A percentile compares a stretch with the other conserved stretches of the same genome.
Evolutionary conservation across 208 protist genomes (phyloP).

Genomic region (Trypanosoma cruzi): DNA sequence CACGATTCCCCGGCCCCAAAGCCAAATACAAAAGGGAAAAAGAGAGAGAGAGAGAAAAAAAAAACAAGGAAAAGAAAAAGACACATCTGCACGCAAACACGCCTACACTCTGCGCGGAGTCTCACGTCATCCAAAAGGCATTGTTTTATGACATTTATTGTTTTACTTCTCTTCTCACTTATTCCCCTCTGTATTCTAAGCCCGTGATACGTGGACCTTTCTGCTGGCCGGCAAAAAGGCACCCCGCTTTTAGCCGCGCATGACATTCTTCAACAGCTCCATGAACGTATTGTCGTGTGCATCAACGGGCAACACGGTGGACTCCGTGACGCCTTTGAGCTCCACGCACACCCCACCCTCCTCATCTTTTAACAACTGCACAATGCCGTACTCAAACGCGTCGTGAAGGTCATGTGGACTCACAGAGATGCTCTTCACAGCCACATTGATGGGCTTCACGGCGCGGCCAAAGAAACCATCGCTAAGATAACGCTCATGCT

Average conservation of each 20-base stretch:
- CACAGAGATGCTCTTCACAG: slow-evolving; percentile 18
- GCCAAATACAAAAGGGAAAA: neutral
- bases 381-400: slow-evolving; percentile 76
- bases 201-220: too few species aligned
- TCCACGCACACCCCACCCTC: slow-evolving; percentile 56
- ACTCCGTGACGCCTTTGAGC: slow-evolving; percentile 64
- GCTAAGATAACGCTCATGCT: slow-evolving; percentile 66
- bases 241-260: slow-evolving; percentile 34
- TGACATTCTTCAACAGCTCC: slow-evolving; percentile 60
- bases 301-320: slow-evolving; percentile 69
- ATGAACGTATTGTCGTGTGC: slow-evolving; percentile 51
- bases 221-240: neutral
- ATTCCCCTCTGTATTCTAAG: too few species aligned
- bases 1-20: neutral
- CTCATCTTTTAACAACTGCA: slow-evolving; percentile 77
- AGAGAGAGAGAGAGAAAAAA: neutral
- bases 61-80: neutral
- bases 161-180: too few species aligned
- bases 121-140: too few species aligned
- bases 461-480: slow-evolving; percentile 59
- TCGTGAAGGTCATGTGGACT: slow-evolving; percentile 25
- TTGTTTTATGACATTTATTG: too few species aligned
- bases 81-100: neutral
- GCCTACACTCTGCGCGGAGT: neutral
- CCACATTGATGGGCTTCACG: slow-evolving; percentile 17